These are phyloP conservation scores for Pezicula carpinea DNA, from an alignment of 2,329 filamentous ascomycete genomes.

Conservation along the genomic window DNA sequence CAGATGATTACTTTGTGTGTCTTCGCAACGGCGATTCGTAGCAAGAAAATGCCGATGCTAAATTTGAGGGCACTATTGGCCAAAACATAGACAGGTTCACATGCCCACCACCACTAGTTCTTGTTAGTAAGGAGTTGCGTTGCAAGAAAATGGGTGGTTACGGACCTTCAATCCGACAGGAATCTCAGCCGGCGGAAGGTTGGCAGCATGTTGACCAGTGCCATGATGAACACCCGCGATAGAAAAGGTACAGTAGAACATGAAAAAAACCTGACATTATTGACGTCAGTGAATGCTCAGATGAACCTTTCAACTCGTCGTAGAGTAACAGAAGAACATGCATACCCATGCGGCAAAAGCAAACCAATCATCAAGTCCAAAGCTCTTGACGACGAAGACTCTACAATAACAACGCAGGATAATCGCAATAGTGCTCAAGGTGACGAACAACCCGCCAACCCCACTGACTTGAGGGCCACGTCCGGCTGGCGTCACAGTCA, in stretches of 20 bases:
- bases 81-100: conserved; percentile 32
- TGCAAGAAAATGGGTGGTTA: neutral
- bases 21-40: conserved; percentile 33
- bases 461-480: conserved; percentile 26
- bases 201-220: conserved; percentile 21
- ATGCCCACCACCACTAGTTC: conserved; percentile 10
- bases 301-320: neutral
- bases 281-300: conserved; percentile 4
- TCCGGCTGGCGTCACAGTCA: conserved; percentile 4
- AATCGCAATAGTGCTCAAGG: conserved; percentile 27
- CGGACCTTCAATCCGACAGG: conserved; percentile 25
- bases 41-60: conserved; percentile 36
- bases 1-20: conserved; percentile 34
- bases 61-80: conserved; percentile 36
- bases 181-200: conserved; percentile 17
- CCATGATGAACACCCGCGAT: conserved; percentile 22
- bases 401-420: conserved; percentile 19
- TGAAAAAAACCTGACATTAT: conserved; percentile 16
- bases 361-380: conserved; percentile 23
- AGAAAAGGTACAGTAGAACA: conserved; percentile 18
- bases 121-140: neutral
- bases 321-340: neutral
- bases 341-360: conserved; percentile 19
- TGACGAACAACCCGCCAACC: conserved; percentile 31
- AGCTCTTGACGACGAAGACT: conserved; percentile 19